Base-by-base conservation (phyloP, 306 rosid genomes). In the Mimosa bimucronata region DNA sequence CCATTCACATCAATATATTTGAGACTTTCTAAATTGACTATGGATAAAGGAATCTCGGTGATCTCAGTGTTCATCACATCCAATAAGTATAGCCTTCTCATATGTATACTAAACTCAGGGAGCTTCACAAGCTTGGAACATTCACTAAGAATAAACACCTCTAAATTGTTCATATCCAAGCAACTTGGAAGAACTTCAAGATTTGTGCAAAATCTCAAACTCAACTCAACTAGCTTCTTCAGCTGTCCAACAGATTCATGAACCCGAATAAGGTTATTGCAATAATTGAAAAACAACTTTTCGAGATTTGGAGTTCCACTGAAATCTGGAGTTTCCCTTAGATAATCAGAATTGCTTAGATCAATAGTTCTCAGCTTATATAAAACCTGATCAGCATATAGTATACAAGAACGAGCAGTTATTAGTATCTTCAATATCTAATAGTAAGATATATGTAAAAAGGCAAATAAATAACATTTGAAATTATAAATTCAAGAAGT, bases 181-280 rank as follows among this genome's bases (percentile, higher is more conserved):
- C 14, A 28, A 45, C 7, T 46, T 71, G 75, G 75, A 48, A 71
- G 75, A 19, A 60, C 16, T 15, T 9, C 21, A 14, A 71, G 75
- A 46, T 29, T 71, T 29, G 30, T 16, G n/a, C 75, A 71, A 42
- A 5, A 14, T 60, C 16, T 19, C 23, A 60, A 38, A 60, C 46
- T 31, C 55, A 75, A 19, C 5, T 38, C 1, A 42, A 75, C 21
- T 23, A 58, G 68, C 25, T 70, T 61, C 67, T 61, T 61, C 19
- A 61, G 40, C 8, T 61, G 38, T 14, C 67, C 67, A 61, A 61
- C 38, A 61, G 67, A 61, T 12, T 61, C 38, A 61, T 61, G 40
- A 61, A 61, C 40, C 40, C 2, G 6, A 13, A 28, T 34, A 1
- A 61, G n/a, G 67, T 6, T 61, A 9, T 5, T 16, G 9, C 67